Conservation (phyloP, 208 protist species). For the Trypanosoma melophagium region DNA sequence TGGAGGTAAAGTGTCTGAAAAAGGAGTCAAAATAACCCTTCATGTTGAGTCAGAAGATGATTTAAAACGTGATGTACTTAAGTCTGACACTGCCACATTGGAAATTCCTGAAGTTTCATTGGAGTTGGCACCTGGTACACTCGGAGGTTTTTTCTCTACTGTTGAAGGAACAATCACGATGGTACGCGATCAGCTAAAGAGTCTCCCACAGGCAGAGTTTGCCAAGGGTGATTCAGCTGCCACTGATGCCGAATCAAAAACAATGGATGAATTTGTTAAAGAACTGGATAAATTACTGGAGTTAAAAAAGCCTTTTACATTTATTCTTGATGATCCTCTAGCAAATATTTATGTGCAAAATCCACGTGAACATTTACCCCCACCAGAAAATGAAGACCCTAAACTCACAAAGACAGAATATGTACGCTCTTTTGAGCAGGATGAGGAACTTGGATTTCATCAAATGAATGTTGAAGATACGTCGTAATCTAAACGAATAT, state of each 20-base stretch:
- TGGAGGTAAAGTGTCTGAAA: constrained; percentile 80
- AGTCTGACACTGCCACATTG: constrained; percentile 90
- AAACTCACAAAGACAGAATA: constrained; percentile 79
- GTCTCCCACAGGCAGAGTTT: constrained; percentile 78
- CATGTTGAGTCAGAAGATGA: constrained; percentile 77
- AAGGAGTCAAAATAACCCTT: constrained; percentile 75
- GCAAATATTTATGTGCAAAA: constrained; percentile 93
- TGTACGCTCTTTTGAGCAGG: constrained; percentile 86
- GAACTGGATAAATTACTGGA: constrained; percentile 74
- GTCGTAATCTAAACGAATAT: not conserved
- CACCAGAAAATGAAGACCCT: constrained; percentile 86
- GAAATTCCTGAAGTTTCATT: constrained; percentile 88
- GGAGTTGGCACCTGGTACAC: constrained; percentile 83
- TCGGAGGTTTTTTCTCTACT: constrained; percentile 94
- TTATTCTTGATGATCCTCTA: constrained; percentile 93
- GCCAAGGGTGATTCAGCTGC: constrained; percentile 70
- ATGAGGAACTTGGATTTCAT: constrained; percentile 92
- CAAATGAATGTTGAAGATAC: constrained; percentile 59
- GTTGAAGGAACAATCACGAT: constrained; percentile 91
- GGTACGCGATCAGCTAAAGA: constrained; percentile 85
- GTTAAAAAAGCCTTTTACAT: constrained; percentile 80
- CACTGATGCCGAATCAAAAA: constrained; percentile 43
- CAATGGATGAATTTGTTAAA: constrained; percentile 77
- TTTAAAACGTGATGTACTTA: constrained; percentile 93
- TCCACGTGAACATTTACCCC: constrained; percentile 80